These are phyloP conservation scores for Allomyces macrogynus DNA, from an alignment of 192 early-diverging fungal species.

Conservation along the genomic window DNA sequence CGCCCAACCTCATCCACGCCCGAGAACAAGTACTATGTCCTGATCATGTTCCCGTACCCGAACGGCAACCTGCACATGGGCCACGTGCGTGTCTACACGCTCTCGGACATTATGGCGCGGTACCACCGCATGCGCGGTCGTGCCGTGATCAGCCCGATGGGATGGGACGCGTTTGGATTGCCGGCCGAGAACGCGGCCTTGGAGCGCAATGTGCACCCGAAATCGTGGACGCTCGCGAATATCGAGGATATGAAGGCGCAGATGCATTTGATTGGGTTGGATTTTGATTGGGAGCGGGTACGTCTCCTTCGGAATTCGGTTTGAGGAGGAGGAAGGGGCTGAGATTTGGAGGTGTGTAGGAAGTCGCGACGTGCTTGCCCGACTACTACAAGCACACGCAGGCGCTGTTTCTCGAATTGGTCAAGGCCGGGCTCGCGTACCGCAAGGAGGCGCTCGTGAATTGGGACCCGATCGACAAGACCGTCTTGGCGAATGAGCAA, in stretches of 20 bases:
- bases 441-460: conserved; percentile 79
- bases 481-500: conserved; percentile 90
- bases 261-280: conserved; percentile 43
- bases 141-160: conserved; percentile 76
- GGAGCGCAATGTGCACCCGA: conserved; percentile 52
- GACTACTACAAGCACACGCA: conserved; percentile 92
- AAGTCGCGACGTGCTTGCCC: conserved; percentile 68
- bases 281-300: conserved; percentile 83
- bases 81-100: conserved; percentile 89
- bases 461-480: conserved; percentile 93
- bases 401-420: conserved; percentile 58
- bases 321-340: neutral
- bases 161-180: conserved; percentile 95
- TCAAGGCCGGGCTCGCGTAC: conserved; percentile 59
- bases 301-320: neutral
- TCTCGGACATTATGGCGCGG: conserved; percentile 64
- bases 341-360: conserved; percentile 16
- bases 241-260: conserved; percentile 68
- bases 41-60: conserved; percentile 94
- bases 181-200: conserved; percentile 96
- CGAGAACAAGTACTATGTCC: conserved; percentile 47
- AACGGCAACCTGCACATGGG: conserved; percentile 86
- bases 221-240: conserved; percentile 63
- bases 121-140: conserved; percentile 54
- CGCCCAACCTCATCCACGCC: neutral